A percentile compares a stretch with the other conserved stretches of the same genome.
Conservation (phyloP, 1,139 yeast genomes). For the Taphrina flavorubra region DNA sequence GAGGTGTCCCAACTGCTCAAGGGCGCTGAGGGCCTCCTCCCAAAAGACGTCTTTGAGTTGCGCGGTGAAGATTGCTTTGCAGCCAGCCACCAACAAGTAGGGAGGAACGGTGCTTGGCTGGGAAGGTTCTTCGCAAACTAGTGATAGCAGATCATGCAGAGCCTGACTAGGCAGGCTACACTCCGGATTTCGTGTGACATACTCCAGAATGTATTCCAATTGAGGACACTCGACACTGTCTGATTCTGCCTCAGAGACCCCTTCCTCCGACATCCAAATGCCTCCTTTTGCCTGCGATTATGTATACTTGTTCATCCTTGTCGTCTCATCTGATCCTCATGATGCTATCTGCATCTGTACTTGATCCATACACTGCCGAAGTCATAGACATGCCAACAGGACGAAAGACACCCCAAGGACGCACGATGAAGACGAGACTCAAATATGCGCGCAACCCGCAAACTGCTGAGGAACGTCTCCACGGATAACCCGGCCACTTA, state of each 20-base stretch:
- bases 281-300: neutral
- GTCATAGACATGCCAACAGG: too few relatives aligned
- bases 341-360: too few relatives aligned
- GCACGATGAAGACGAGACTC: too few relatives aligned
- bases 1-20: conserved; percentile 22
- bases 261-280: neutral
- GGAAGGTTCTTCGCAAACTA: conserved; percentile 28
- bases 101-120: conserved; percentile 24
- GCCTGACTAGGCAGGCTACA: conserved; percentile 18
- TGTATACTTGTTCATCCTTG: neutral
- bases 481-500: too few relatives aligned
- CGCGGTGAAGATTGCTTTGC: conserved; percentile 16
- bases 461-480: too few relatives aligned
- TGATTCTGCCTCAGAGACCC: conserved; percentile 6
- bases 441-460: too few relatives aligned
- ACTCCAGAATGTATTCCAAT: conserved; percentile 35
- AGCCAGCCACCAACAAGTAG: conserved; percentile 26
- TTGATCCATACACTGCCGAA: too few relatives aligned
- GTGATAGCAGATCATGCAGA: conserved; percentile 30
- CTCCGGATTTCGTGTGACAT: conserved; percentile 26
- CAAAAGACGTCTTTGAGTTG: conserved; percentile 6
- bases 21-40: conserved; percentile 15
- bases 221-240: conserved; percentile 18
- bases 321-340: neutral
- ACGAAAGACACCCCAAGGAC: too few relatives aligned